Evolutionary conservation across 2,329 filamentous ascomycete species (phyloP), one percentile per base, ranked within the genome.

Genomic region (Colletotrichum zoysiae): DNA sequence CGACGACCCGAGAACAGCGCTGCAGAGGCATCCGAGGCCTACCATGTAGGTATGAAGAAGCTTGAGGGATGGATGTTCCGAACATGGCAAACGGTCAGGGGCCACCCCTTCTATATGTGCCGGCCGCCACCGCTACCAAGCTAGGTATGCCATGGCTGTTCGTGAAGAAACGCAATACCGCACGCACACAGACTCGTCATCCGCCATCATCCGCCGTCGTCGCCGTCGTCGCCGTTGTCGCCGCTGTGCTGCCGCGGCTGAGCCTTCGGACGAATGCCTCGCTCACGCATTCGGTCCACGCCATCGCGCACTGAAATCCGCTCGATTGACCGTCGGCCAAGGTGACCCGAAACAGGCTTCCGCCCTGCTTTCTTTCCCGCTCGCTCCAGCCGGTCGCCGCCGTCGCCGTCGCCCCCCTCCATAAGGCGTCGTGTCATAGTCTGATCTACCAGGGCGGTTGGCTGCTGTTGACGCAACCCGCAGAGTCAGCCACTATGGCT

Each of bases 321-420:
- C 46, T 69, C 59, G 59, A 65, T 35, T 35, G 51, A 60, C 46
- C 69, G 46, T 55, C 40, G 65, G 46, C 16, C 14, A 33, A 53
- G 30, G 53, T 38, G 38, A 60, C 23, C 53, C 65, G n/a, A 65
- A 60, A n/a, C 30, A 48, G 30, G 59, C 23, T 55, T 60, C 20
- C 48, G 16, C 14, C n/a, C 38, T 69, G 59, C 69, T 69, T 69
- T 53, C 69, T 64, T 69, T 69, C 69, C 55, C n/a, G 55, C 50
- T 64, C 70, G 51, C 44, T 48, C 48, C 30, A 30, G 30, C 30
- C 30, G 30, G 30, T 30, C 30, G 30, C 30, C 30, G 30, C 30
- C 30, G 30, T 30, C 30, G 30, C 30, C 44, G 44, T 26, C 51
- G 33, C 9, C n/a, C 23, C n/a, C 11, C 26, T 35, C 23, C 20